A percentile compares a stretch with the other conserved stretches of the same genome.
phyloP scores from a whole-genome alignment of 129 eudicot genomes.

The Flaveria bidentis region DNA sequence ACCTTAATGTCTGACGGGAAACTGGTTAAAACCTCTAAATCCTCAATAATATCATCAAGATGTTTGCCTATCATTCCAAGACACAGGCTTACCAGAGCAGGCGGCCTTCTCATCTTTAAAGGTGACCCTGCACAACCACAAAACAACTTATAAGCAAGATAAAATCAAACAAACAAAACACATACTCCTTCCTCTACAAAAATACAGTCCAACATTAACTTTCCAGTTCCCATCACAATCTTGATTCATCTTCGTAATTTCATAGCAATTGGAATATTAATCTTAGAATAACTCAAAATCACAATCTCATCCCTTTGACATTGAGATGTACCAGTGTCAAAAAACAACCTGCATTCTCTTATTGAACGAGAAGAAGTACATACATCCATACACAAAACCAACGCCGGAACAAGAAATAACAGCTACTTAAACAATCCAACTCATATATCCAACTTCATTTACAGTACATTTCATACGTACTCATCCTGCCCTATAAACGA shows the following conservation, averaged over 20 bases:
- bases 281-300: too few relatives aligned
- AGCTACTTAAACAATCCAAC: too few relatives aligned
- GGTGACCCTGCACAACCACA: conserved; percentile 45
- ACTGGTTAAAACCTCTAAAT: conserved; percentile 51
- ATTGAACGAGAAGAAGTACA: too few relatives aligned
- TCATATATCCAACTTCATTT: too few relatives aligned
- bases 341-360: too few relatives aligned
- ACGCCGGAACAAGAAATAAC: too few relatives aligned
- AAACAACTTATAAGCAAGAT: conserved; percentile 13
- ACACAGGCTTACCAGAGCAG: conserved; percentile 76
- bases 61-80: conserved; percentile 68
- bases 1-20: conserved; percentile 84
- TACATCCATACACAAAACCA: too few relatives aligned
- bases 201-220: neutral
- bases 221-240: neutral
- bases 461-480: too few relatives aligned
- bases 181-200: neutral
- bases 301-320: too few relatives aligned
- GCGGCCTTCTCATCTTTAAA: conserved; percentile 55
- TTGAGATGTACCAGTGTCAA: too few relatives aligned
- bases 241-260: neutral
- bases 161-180: neutral
- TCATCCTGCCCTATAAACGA: too few relatives aligned
- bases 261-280: neutral
- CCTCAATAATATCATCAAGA: conserved; percentile 78